These are phyloP conservation scores for Podospora pseudoanserina DNA, from an alignment of 495 filamentous ascomycete genomes.

Conservation along the genomic window DNA sequence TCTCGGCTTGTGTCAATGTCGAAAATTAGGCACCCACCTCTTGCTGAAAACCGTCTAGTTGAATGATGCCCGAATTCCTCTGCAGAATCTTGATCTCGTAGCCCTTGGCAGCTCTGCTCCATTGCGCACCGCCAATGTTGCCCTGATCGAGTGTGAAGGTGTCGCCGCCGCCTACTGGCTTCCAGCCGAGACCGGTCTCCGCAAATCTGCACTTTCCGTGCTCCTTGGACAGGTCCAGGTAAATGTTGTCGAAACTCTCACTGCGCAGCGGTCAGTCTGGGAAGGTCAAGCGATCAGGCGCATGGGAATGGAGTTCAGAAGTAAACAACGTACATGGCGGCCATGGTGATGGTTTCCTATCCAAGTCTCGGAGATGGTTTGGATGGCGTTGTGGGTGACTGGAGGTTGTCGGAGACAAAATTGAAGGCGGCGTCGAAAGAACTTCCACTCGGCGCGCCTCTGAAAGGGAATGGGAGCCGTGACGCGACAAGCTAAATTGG, in stretches of 20 bases:
- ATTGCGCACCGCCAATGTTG: slow-evolving; percentile 82
- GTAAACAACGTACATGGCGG: slow-evolving; percentile 17
- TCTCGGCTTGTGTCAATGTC: not conserved
- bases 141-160: slow-evolving; percentile 84
- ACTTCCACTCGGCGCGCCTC: slow-evolving; percentile 1
- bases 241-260: slow-evolving; percentile 94
- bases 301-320: not conserved
- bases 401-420: not conserved
- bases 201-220: slow-evolving; percentile 89
- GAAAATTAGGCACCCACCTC: slow-evolving; percentile 55
- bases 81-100: slow-evolving; percentile 89
- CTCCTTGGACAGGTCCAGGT: slow-evolving; percentile 88
- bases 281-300: not conserved
- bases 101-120: slow-evolving; percentile 90
- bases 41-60: slow-evolving; percentile 90
- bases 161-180: slow-evolving; percentile 78
- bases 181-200: slow-evolving; percentile 92
- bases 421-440: not conserved
- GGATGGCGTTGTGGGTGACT: not conserved
- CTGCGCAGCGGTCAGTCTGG: slow-evolving; percentile 26
- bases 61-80: slow-evolving; percentile 77
- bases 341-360: slow-evolving; percentile 10
- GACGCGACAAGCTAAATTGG: slow-evolving; percentile 23
- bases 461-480: not conserved
- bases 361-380: not conserved